Percentiles rank a stretch among this genome's conserved stretches.
phyloP scores from a whole-genome alignment of 1,284 basidiomycete species.

The Austroboletus olivaceoglutinosus region DNA sequence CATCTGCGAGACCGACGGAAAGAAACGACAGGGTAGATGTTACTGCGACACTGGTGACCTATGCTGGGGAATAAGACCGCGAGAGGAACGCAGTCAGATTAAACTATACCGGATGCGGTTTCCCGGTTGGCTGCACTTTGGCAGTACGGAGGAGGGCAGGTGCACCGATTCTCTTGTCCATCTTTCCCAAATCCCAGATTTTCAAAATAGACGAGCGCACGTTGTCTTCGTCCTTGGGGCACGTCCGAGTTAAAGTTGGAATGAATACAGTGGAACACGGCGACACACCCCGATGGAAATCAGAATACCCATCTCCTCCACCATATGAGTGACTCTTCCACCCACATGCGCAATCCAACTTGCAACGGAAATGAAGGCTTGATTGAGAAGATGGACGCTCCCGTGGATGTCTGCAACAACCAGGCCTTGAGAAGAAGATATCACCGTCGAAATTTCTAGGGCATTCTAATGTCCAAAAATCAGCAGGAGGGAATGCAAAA shows the following conservation, averaged over 20 bases:
- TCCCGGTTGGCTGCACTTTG: slow-evolving; percentile 73
- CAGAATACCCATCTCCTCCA: slow-evolving; percentile 73
- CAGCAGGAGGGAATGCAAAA: neutral
- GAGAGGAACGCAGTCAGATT: neutral
- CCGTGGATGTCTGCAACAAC: slow-evolving; percentile 83
- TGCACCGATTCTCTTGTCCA: slow-evolving; percentile 67
- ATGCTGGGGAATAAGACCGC: slow-evolving; percentile 3
- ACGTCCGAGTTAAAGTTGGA: slow-evolving; percentile 7
- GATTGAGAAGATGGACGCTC: slow-evolving; percentile 71
- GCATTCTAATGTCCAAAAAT: slow-evolving; percentile 45
- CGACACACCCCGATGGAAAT: slow-evolving; percentile 79
- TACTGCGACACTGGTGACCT: slow-evolving; percentile 83
- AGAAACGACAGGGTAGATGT: slow-evolving; percentile 83
- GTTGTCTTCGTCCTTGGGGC: slow-evolving; percentile 70
- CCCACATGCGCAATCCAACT: slow-evolving; percentile 78
- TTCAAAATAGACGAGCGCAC: slow-evolving; percentile 78
- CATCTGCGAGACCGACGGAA: slow-evolving; percentile 89
- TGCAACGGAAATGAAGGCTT: slow-evolving; percentile 68
- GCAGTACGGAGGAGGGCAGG: slow-evolving; percentile 75
- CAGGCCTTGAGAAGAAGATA: slow-evolving; percentile 60
- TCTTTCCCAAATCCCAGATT: slow-evolving; percentile 82
- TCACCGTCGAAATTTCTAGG: slow-evolving; percentile 68
- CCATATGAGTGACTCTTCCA: slow-evolving; percentile 82
- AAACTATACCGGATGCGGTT: slow-evolving; percentile 74
- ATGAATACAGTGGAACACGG: slow-evolving; percentile 1